Evolutionary conservation across 2,329 filamentous ascomycete species (phyloP), one percentile per base, ranked within the genome.

Genomic region (Diaporthe ampelina): DNA sequence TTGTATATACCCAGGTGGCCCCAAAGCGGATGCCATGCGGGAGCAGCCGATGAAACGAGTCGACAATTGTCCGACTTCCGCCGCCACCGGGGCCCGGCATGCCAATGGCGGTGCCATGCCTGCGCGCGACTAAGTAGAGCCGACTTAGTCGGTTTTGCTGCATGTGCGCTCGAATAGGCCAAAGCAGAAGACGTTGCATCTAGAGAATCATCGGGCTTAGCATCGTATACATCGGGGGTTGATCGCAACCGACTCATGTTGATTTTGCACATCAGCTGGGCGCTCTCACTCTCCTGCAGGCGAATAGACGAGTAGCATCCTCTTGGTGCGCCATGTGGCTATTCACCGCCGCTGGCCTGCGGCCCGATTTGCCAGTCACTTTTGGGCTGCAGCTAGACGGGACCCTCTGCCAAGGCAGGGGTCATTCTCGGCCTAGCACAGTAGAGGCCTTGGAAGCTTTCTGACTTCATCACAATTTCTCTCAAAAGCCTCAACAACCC

Each of bases 321-420:
- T 37, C 45, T 54, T 21, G 48, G 15, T 37, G 15, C 63, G 48
- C 48, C 48, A 52, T 40, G 48, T 68, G 63, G 45, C 63, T 35
- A 24, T 67, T 68, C 63, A 68, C 48, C 63, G 63, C 63, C 48
- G 63, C 63, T 54, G 48, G 19, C 48, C 63, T 68, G 45, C 63
- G 63, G 63, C n/a, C 63, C 63, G 48, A 68, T 54, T 19, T 9
- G 32, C 32, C 15, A 63, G 48, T 24, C n/a, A 15, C 3, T 15
- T 15, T 24, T 45, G 9, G n/a, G n/a, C 59, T 29, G 59, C 59
- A 68, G 63, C 63, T 52, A 37, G 24, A 50, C 40, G 45, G 43
- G 61, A 37, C 45, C 40, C 43, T 50, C 61, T 67, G 61, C 61
- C 45, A 50, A 50, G 24, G 61, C 43, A 21, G 45, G 61, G 61